A percentile compares a stretch with the other conserved stretches of the same genome.
Conservation (phyloP, 1,284 basidiomycete genomes). For the Sparassis latifolia region DNA sequence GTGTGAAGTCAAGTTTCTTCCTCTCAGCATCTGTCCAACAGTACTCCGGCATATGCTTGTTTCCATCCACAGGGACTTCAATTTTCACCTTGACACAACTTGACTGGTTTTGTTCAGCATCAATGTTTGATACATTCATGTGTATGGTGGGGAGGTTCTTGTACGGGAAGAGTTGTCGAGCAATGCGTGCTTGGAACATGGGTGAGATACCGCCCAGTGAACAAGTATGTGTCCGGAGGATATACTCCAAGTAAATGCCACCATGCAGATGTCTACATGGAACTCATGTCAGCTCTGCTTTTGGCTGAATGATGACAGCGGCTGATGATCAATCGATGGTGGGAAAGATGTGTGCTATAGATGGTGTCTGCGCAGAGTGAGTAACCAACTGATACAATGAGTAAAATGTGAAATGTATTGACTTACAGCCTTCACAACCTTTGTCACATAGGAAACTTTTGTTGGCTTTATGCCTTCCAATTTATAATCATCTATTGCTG, state of each 20-base stretch:
- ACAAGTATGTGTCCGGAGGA: constrained; percentile 1
- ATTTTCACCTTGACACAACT: neutral
- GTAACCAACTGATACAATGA: neutral
- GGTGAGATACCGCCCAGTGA: neutral
- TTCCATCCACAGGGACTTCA: neutral
- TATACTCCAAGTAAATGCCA: neutral
- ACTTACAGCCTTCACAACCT: too few species aligned
- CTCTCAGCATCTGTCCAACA: neutral
- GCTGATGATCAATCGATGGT: too few species aligned
- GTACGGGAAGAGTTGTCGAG: neutral
- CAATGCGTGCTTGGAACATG: neutral
- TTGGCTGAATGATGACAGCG: too few species aligned
- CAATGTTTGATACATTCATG: too few species aligned
- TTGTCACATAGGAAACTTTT: too few species aligned
- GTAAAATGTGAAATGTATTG: neutral
- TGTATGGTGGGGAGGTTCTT: neutral
- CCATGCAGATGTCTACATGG: constrained; percentile 1
- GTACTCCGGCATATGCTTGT: neutral
- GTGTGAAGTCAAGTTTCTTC: neutral
- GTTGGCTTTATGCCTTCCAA: too few species aligned
- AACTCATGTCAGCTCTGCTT: too few species aligned
- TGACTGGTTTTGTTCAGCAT: neutral
- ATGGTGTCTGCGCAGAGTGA: neutral
- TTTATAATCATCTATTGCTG: too few species aligned
- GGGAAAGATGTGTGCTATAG: neutral